Conservation (phyloP, 2,329 filamentous ascomycete species). For the Claviceps maximensis region DNA sequence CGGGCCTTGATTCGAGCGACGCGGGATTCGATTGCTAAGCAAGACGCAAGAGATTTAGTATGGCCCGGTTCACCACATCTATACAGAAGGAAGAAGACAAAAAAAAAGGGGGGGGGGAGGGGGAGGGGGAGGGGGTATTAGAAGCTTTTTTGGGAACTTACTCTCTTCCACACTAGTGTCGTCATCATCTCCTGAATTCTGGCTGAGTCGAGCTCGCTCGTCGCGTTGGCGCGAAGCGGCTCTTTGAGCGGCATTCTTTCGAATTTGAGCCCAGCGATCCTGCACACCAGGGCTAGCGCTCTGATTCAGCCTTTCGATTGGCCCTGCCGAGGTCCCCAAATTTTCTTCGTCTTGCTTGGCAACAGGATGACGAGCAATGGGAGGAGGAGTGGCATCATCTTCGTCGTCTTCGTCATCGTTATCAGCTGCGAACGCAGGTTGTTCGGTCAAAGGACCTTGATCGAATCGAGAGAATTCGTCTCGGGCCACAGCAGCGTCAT, state of each 20-base stretch:
- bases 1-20: constrained; percentile 96
- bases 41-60: constrained; percentile 12
- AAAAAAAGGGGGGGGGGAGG: not conserved
- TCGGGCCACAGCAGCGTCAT: constrained; percentile 44
- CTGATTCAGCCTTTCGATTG: constrained; percentile 21
- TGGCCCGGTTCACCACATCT: not conserved
- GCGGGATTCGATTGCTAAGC: constrained; percentile 81
- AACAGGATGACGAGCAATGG: constrained; percentile 31
- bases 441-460: constrained; percentile 76
- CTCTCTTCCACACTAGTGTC: constrained; percentile 94
- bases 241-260: constrained; percentile 82
- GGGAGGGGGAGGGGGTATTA: not conserved
- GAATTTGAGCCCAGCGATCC: constrained; percentile 91
- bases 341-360: not conserved
- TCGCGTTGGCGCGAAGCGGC: constrained; percentile 53
- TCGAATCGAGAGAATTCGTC: constrained; percentile 59
- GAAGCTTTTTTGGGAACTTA: constrained; percentile 34
- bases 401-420: constrained; percentile 26
- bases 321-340: constrained; percentile 11
- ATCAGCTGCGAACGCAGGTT: constrained; percentile 69
- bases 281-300: constrained; percentile 27
- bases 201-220: constrained; percentile 46
- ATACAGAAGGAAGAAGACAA: not conserved
- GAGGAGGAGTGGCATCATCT: constrained; percentile 34
- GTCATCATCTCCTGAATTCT: constrained; percentile 54